These are phyloP conservation scores for Hibiscus trionum DNA, from an alignment of 345 rosid species.

Conservation along the genomic window DNA sequence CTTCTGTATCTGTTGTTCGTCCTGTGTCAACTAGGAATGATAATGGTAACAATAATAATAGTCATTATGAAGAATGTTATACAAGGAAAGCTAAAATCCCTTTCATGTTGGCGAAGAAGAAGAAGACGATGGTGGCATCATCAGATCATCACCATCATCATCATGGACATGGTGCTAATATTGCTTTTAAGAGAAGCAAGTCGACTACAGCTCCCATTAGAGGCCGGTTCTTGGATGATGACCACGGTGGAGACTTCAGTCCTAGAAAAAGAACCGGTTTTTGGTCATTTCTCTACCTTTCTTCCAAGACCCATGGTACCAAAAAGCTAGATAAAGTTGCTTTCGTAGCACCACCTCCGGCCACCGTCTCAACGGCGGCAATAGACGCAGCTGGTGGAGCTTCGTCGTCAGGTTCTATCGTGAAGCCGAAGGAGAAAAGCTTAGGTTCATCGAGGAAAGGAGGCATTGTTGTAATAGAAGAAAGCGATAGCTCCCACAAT, in stretches of 20 bases:
- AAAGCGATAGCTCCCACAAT: conserved; percentile 44
- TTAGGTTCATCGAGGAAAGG: conserved; percentile 40
- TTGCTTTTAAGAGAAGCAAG: conserved; percentile 73
- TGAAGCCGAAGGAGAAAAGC: conserved; percentile 29
- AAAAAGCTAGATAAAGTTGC: conserved; percentile 30
- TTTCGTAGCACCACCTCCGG: conserved; percentile 8
- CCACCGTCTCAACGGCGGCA: not conserved
- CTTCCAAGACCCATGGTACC: conserved; percentile 29
- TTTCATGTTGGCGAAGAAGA: conserved; percentile 64
- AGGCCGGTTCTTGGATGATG: conserved; percentile 29
- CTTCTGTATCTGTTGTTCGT: conserved; percentile 40
- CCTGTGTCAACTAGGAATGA: conserved; percentile 17
- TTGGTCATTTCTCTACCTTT: conserved; percentile 82
- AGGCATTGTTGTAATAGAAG: conserved; percentile 41
- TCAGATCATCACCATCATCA: conserved; percentile 18
- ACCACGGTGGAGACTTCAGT: conserved; percentile 39
- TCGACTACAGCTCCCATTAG: conserved; percentile 46
- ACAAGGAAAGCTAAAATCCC: conserved; percentile 47
- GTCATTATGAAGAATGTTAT: conserved; percentile 24
- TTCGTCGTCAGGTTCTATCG: conserved; percentile 14
- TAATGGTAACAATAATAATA: not conserved
- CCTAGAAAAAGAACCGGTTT: conserved; percentile 64
- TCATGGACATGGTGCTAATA: conserved; percentile 12
- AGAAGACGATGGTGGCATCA: conserved; percentile 45
- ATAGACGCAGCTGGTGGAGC: not conserved